These are phyloP conservation scores for Arthrobotrys musiformis DNA, from an alignment of 2,329 filamentous ascomycete genomes.

Conservation along the genomic window DNA sequence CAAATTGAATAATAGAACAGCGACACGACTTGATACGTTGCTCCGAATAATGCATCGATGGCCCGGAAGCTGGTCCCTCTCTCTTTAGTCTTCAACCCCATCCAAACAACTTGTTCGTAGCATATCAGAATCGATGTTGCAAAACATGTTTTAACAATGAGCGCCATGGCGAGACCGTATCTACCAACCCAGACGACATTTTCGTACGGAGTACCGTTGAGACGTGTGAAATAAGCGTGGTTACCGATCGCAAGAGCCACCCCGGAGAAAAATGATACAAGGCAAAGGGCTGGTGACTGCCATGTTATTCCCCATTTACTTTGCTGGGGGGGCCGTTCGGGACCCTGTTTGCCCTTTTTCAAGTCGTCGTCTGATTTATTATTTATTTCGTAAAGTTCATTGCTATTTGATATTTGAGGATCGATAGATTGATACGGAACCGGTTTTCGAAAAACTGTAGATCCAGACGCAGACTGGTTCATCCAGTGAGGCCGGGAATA, in stretches of 20 bases:
- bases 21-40: slow-evolving; percentile 45
- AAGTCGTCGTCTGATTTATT: background rate
- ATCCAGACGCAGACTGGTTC: background rate
- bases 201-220: slow-evolving; percentile 37
- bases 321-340: background rate
- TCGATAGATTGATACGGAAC: slow-evolving; percentile 27
- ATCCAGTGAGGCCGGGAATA: slow-evolving; percentile 27
- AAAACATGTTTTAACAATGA: slow-evolving; percentile 47
- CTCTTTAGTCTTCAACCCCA: slow-evolving; percentile 27
- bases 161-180: slow-evolving; percentile 35
- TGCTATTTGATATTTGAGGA: background rate
- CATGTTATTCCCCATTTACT: slow-evolving; percentile 51
- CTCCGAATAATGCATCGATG: slow-evolving; percentile 51
- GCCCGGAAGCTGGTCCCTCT: slow-evolving; percentile 36
- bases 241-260: slow-evolving; percentile 38
- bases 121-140: slow-evolving; percentile 41
- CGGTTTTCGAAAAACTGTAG: slow-evolving; percentile 31
- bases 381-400: background rate
- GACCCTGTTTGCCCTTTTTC: slow-evolving; percentile 13
- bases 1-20: slow-evolving; percentile 44
- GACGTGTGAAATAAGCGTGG: slow-evolving; percentile 40
- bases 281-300: slow-evolving; percentile 27
- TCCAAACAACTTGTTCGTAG: slow-evolving; percentile 52
- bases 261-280: slow-evolving; percentile 25
- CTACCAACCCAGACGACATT: slow-evolving; percentile 52